These are phyloP conservation scores for Yarrowia osloensis DNA, from an alignment of 805 yeast genomes.

Conservation along the genomic window DNA sequence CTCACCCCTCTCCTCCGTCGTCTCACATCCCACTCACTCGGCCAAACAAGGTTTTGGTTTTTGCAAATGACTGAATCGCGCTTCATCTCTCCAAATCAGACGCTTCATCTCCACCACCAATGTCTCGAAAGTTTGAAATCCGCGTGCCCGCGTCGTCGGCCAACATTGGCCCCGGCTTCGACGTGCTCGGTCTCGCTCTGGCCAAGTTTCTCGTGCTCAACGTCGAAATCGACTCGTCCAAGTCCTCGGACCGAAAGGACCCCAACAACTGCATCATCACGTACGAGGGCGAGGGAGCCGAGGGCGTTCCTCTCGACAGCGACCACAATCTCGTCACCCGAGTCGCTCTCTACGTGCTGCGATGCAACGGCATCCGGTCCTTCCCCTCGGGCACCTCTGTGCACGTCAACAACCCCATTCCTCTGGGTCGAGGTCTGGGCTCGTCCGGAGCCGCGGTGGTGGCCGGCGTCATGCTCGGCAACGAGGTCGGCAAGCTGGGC, in stretches of 20 bases:
- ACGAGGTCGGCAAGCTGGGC: conserved; percentile 73
- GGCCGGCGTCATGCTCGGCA: conserved; percentile 90
- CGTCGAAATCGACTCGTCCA: conserved; percentile 60
- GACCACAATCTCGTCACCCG: conserved; percentile 85
- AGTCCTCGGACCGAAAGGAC: conserved; percentile 48
- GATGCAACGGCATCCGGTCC: conserved; percentile 71
- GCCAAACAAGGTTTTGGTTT: not conserved
- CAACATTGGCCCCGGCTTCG: conserved; percentile 98
- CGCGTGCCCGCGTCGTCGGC: conserved; percentile 96
- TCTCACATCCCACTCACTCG: too few species aligned
- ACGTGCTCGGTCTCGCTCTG: conserved; percentile 90
- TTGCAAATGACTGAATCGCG: not conserved
- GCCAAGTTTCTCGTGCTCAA: conserved; percentile 68
- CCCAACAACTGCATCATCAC: conserved; percentile 68
- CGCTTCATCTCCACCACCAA: conserved; percentile 41
- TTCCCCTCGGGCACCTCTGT: conserved; percentile 86
- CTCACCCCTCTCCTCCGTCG: too few species aligned
- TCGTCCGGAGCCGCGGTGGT: conserved; percentile 98
- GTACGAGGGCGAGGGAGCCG: conserved; percentile 80
- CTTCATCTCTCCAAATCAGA: not conserved
- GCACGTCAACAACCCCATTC: conserved; percentile 86
- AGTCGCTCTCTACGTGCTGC: conserved; percentile 86
- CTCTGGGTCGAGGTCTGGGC: conserved; percentile 95
- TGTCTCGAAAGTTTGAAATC: conserved; percentile 57
- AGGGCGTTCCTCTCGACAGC: conserved; percentile 72